Conservation (phyloP, 2,329 filamentous ascomycete species). For the Aspergillus transmontanensis region DNA sequence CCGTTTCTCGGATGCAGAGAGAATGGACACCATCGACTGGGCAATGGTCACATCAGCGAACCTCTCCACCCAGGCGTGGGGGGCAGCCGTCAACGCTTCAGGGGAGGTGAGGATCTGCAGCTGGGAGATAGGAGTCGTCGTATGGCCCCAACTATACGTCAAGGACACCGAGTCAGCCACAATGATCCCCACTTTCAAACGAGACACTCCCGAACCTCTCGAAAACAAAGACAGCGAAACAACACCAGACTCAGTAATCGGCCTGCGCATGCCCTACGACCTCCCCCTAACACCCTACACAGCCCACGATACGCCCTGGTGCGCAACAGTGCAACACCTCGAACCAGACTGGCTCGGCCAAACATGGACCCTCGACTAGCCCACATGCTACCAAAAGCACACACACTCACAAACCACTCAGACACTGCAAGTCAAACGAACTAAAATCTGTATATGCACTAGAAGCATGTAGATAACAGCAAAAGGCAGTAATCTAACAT, state of each 20-base stretch:
- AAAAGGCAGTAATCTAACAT: not conserved
- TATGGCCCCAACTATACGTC: conserved; percentile 69
- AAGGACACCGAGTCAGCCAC: conserved; percentile 33
- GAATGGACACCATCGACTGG: conserved; percentile 68
- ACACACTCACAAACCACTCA: not conserved
- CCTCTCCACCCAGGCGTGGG: conserved; percentile 87
- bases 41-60: conserved; percentile 90
- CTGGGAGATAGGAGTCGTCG: conserved; percentile 80
- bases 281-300: conserved; percentile 71
- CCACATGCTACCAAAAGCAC: not conserved
- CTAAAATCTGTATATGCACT: not conserved
- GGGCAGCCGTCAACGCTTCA: conserved; percentile 59
- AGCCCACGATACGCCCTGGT: conserved; percentile 72
- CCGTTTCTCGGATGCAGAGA: conserved; percentile 53
- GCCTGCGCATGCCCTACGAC: conserved; percentile 80
- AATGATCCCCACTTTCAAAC: conserved; percentile 72
- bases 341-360: conserved; percentile 61
- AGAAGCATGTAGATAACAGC: not conserved
- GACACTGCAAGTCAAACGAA: not conserved
- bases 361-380: conserved; percentile 36
- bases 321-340: conserved; percentile 61
- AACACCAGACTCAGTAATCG: conserved; percentile 53
- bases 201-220: conserved; percentile 53
- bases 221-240: conserved; percentile 18
- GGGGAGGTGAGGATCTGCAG: conserved; percentile 73